Base-by-base conservation (phyloP, 2,329 filamentous ascomycete genomes). In the Xylariomycetidae sp. region DNA sequence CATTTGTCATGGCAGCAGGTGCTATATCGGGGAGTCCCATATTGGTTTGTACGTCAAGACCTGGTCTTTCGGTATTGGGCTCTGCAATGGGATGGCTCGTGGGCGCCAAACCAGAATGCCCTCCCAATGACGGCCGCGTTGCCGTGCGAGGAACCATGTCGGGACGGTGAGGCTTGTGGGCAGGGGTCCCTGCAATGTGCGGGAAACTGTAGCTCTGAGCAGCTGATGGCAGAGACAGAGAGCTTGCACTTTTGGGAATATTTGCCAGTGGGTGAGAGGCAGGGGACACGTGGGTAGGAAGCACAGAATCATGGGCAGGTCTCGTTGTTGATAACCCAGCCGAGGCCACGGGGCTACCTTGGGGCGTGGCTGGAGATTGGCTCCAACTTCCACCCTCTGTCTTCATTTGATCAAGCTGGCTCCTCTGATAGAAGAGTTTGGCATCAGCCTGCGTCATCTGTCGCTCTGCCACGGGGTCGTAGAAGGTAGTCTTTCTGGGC, bases 351-450 rank as follows among this genome's bases (percentile, higher is more conserved):
- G 73, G 71, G 38, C 72, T 76, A 11, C 59, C 63, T 14, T 64
- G 61, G 8, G 69, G 65, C 10, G 66, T 69, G 25, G 54, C 45
- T 30, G 69, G 65, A 16, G 49, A 48, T 30, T 53, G 56, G 33
- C 56, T 58, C 56, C 62, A 66, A 37, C 34, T 56, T 37, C 50
- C 58, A 38, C 46, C 59, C 37, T 50, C 53, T 31, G 45, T 46
- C 49, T 58, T 69, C 46, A 52, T 53, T 36, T 59, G 55, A 42
- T 82, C 83, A 37, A 81, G 68, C 59, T 88, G 85, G 61, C 87
- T 88, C 46, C 86, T 76, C 64, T 96, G 90, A 60, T 95, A 98
- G 66, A 97, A 94, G 42, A 96, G 74, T 62, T 95, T 97, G 39
- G 90, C 87, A 58, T 98, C 92, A 16, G 86, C 82, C 59, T 95